Base-by-base conservation (phyloP, 768 basidiomycete genomes). In the Hydnomerulius pinastri region DNA sequence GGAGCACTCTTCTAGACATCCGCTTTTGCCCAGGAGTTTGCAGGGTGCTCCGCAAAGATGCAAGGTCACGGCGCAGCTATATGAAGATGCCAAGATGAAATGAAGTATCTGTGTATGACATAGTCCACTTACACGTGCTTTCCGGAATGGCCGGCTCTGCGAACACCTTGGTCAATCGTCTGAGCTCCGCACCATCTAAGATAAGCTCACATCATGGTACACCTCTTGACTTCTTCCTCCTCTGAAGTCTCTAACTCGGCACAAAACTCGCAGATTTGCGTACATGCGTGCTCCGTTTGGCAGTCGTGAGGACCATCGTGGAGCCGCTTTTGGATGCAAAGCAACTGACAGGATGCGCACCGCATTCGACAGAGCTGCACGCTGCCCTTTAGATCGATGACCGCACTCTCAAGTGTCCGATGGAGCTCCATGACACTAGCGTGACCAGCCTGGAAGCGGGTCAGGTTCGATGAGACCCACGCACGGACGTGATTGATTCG, bases 1-100 rank as follows among this genome's bases (percentile, higher is more conserved):
- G 8, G 74, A 72, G 57, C 85, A 85, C 27, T 68, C 69, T 21
- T 67, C 67, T 6, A 81, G 67, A 55, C 84, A 85, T 6, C 83
- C 83, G 11, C 62, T 66, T 53, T 71, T 79, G 6, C 73, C 76
- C 15, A 54, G 54, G 5, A 82, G 66, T 32, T 62, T 62, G 59
- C 83, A 86, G 12, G 65, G 70, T 37, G 74, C 66, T 12, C 82
- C 85, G 48, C 83, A 85, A 30, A 83, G 61, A 66, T 85, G 83
- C 23, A 66, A 37, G 27, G 73, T 69, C 6, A 80, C 74, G 18
- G 71, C 70, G 58, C 83, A 86, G 32, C 84, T 86, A 32, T 29
- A 39, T 30, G 5, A 27, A 35, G 28, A 46, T n/a, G 8, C 29
- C 7, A 21, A 29, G 30, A 42, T 35, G 4, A 1, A 39, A 23